Evolutionary conservation across 1,139 yeast genomes (phyloP), one percentile per base, ranked within the genome.

Genomic region (Pichia inconspicua): DNA sequence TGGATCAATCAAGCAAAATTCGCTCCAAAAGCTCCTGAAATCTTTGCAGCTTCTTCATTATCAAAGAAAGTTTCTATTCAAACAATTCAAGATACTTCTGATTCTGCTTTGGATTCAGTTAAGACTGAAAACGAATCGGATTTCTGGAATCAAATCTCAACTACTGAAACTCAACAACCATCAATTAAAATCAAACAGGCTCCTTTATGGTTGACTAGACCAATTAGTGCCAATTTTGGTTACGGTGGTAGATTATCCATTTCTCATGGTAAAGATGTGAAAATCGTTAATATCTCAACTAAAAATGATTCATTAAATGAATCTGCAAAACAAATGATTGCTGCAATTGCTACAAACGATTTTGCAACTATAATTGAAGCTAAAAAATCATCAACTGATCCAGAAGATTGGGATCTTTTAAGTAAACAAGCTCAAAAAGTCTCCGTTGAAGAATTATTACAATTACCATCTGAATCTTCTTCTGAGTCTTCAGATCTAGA

Each of bases 1-100:
- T 92, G 98, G 98, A 84, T 88, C 28, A 92, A 89, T 70, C 81
- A 85, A 66, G 78, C 95, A 15, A 76, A 78, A 58, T 92, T 90
- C 71, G 95, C 96, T 51, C 95, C 96, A 41, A 67, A 73, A 28
- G 80, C 87, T 27, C 98, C 99, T 5, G 97, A 90, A 53, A 69
- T 88, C 49, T 85, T 94, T 71, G 98, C 97, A 8, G 78, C 90
- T 49, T 94, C 97, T 25, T 86, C 97, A 14, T 87, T 86, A 58
- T 97, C 90, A 65, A 95, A 95, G 50, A 88, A 86, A 64, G 75
- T 94, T 50, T 69, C 79, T 45, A 73, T 92, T 41, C 97, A 90
- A 67, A 78, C 96, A 36, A 71, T 94, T 53, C 99, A 94, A 68
- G 96, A 89, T 62, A 82, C 83, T 28, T 73, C 80, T 25, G 80